Evolutionary conservation across 768 basidiomycete genomes (phyloP).

Genomic region (Leccinum olivaceopallidum): DNA sequence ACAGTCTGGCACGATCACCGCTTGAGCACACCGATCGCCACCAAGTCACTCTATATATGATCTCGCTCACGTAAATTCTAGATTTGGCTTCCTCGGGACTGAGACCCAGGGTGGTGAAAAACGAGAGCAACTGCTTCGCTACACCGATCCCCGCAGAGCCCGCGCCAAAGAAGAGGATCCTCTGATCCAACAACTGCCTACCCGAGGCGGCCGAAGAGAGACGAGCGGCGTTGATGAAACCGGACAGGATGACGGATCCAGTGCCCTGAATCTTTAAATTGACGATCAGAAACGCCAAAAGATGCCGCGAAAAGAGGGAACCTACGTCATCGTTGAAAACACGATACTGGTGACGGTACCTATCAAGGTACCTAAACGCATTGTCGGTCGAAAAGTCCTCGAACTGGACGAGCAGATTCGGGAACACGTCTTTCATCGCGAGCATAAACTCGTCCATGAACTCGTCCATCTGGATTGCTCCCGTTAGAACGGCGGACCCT

Average conservation of each 20-base stretch:
- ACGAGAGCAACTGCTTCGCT: constrained; percentile 49
- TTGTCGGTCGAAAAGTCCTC: constrained; percentile 80
- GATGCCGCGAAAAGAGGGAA: constrained; percentile 2
- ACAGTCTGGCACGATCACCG: constrained; percentile 48
- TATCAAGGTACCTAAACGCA: constrained; percentile 71
- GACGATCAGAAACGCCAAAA: neutral
- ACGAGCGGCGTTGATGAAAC: constrained; percentile 72
- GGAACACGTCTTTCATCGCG: constrained; percentile 64
- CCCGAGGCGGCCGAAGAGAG: constrained; percentile 51
- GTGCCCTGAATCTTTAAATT: constrained; percentile 61
- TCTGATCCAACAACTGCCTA: constrained; percentile 45
- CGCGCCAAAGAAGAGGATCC: constrained; percentile 58
- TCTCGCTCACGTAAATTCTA: constrained; percentile 59
- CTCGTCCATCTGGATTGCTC: constrained; percentile 51
- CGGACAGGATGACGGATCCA: constrained; percentile 73
- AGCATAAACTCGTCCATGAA: constrained; percentile 81
- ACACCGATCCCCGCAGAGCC: constrained; percentile 57
- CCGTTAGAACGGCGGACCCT: neutral
- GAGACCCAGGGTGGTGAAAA: constrained; percentile 55
- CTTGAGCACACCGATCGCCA: constrained; percentile 15
- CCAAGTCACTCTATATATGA: constrained; percentile 1
- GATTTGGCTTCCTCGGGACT: constrained; percentile 63
- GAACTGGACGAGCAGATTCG: constrained; percentile 69
- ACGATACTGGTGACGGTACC: constrained; percentile 56
- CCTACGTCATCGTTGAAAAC: constrained; percentile 77